Evolutionary conservation across 2,329 filamentous ascomycete species (phyloP).

Genomic region (Arthroderma sp.): DNA sequence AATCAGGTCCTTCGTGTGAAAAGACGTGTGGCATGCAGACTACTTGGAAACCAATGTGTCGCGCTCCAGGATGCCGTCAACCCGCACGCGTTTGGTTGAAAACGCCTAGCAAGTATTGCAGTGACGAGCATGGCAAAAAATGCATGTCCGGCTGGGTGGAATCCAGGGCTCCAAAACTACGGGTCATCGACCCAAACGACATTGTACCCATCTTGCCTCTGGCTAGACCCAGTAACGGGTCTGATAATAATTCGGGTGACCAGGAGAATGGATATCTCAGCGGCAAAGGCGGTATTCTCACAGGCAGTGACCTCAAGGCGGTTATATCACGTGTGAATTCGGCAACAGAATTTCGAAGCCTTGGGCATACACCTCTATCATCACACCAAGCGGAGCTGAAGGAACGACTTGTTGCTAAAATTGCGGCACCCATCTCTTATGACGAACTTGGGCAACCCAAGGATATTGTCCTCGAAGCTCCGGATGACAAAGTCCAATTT

Average conservation of each 20-base stretch:
- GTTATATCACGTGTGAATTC: slow-evolving; percentile 25
- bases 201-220: too few species aligned
- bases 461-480: slow-evolving; percentile 7
- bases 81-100: slow-evolving; percentile 30
- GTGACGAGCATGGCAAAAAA: slow-evolving; percentile 35
- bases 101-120: slow-evolving; percentile 36
- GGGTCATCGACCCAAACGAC: too few species aligned
- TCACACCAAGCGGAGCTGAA: slow-evolving; percentile 16
- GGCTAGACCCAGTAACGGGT: too few species aligned
- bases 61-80: slow-evolving; percentile 32
- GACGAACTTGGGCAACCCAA: not conserved
- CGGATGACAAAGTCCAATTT: slow-evolving; percentile 9
- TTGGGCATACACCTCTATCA: slow-evolving; percentile 27
- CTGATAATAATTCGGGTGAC: too few species aligned
- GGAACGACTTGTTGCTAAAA: slow-evolving; percentile 6
- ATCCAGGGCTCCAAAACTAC: not conserved
- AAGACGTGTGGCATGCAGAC: slow-evolving; percentile 30
- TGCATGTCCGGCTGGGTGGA: slow-evolving; percentile 28
- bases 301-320: slow-evolving; percentile 29
- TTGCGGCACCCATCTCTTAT: not conserved
- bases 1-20: slow-evolving; percentile 30
- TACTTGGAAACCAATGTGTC: slow-evolving; percentile 39
- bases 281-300: slow-evolving; percentile 32
- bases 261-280: slow-evolving; percentile 20
- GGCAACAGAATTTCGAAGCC: slow-evolving; percentile 27